A percentile compares a stretch with the other conserved stretches of the same genome.
phyloP scores from a whole-genome alignment of 768 basidiomycete species.

The Hypsizygus marmoreus region DNA sequence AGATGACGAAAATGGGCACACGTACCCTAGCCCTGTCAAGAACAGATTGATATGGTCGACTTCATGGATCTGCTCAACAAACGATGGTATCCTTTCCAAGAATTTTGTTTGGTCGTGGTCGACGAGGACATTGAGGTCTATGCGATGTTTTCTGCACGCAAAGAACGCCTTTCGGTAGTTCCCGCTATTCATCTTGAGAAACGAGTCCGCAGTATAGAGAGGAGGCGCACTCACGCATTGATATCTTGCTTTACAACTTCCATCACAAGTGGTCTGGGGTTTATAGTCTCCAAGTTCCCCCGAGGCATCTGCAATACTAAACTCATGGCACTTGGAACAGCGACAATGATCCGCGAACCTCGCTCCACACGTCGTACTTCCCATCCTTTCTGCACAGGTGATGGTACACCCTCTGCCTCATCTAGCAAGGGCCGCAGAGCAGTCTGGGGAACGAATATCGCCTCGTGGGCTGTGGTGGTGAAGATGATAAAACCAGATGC shows the following conservation, averaged over 20 bases:
- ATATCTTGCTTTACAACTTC: conserved; percentile 79
- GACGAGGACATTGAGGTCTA: conserved; percentile 88
- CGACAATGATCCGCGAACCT: conserved; percentile 86
- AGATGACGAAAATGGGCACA: conserved; percentile 6
- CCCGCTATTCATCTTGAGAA: conserved; percentile 43
- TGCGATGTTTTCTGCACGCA: conserved; percentile 89
- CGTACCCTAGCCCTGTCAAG: conserved; percentile 80
- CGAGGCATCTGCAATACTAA: conserved; percentile 96
- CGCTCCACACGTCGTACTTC: conserved; percentile 84
- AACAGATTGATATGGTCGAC: conserved; percentile 94
- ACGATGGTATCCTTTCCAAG: conserved; percentile 57
- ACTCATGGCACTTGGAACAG: conserved; percentile 85
- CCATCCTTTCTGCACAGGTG: conserved; percentile 42
- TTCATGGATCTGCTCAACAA: conserved; percentile 85
- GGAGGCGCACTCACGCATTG: conserved; percentile 52
- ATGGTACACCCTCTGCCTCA: conserved; percentile 28
- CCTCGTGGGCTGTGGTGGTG: conserved; percentile 82
- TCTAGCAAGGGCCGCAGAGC: conserved; percentile 25
- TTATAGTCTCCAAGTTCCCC: conserved; percentile 95
- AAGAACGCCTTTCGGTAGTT: conserved; percentile 87
- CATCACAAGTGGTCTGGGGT: conserved; percentile 89
- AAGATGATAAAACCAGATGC: conserved; percentile 81
- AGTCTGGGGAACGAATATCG: conserved; percentile 66
- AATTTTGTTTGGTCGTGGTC: conserved; percentile 77
- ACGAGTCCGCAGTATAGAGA: background rate